Percentiles rank a stretch among this genome's conserved stretches.
phyloP scores from a whole-genome alignment of 2,329 filamentous ascomycete genomes.

The Ophiocordyceps robertsii region DNA sequence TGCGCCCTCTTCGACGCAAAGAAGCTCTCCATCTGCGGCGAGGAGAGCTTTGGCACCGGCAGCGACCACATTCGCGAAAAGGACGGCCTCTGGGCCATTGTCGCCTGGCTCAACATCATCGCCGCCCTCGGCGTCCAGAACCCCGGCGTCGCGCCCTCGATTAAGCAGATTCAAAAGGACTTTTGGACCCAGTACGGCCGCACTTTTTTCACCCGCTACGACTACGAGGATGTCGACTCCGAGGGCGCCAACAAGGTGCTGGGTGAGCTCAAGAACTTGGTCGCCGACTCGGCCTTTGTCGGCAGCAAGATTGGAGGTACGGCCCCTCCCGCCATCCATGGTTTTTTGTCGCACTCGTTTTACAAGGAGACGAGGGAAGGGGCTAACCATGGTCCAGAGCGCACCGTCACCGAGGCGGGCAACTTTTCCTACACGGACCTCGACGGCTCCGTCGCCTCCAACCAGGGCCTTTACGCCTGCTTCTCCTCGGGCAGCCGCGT shows the following conservation, averaged over 20 bases:
- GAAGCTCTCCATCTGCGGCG: slow-evolving; percentile 96
- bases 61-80: slow-evolving; percentile 99
- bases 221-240: slow-evolving; percentile 90
- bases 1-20: slow-evolving; percentile 87
- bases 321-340: neutral
- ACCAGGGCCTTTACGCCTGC: slow-evolving; percentile 89
- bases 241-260: slow-evolving; percentile 87
- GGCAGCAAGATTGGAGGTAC: slow-evolving; percentile 65
- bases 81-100: slow-evolving; percentile 93
- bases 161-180: slow-evolving; percentile 89
- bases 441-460: slow-evolving; percentile 89
- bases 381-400: slow-evolving; percentile 28
- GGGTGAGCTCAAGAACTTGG: slow-evolving; percentile 63
- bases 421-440: slow-evolving; percentile 98
- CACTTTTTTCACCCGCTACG: slow-evolving; percentile 98
- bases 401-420: slow-evolving; percentile 77
- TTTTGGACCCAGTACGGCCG: slow-evolving; percentile 96
- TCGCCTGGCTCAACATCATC: slow-evolving; percentile 98
- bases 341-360: neutral
- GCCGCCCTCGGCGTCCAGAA: slow-evolving; percentile 79
- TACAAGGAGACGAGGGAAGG: neutral
- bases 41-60: slow-evolving; percentile 95
- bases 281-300: slow-evolving; percentile 61
- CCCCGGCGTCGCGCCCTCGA: slow-evolving; percentile 70
- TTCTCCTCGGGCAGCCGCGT: slow-evolving; percentile 93